Evolutionary conservation across 1,284 basidiomycete genomes (phyloP), one percentile per base, ranked within the genome.

Genomic region (Austroboletus niveus): DNA sequence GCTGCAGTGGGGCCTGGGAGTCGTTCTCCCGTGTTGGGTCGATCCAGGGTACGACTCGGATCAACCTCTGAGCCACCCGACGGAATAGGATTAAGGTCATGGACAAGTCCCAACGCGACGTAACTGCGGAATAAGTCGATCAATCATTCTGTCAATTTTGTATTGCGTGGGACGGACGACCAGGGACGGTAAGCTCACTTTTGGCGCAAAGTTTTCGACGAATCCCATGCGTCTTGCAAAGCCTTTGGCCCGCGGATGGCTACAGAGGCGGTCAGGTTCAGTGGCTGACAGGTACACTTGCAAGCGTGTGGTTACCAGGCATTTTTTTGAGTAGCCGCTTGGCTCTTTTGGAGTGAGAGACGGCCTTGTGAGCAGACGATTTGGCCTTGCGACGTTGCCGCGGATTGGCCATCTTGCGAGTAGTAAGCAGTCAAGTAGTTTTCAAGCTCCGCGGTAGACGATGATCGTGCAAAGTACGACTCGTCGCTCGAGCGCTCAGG

Each of bases 191-290:
- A 30, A 30, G 76, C 87, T 65, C 66, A 96, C 94, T 98, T 98
- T 80, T 98, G 95, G 59, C 84, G 81, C 27, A 96, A 87, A 8
- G 95, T 99, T 75, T 92, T 93, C 55, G 76, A 79, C 60, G 82
- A 84, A 70, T 97, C 91, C 94, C 95, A 98, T 47, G 84, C 82
- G 44, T 91, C 85, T 65, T 91, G 89, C 51, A 98, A 75, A 15
- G 82, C 75, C 66, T 89, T 87, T 2, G 94, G 91, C 1, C 91
- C 94, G 53, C 85, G 82, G 54, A 98, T 86, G 12, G 87, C 89
- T 92, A 60, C 42, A 49, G 48, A 42, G 29, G 29, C 8, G 20
- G 30, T 49, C 9, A n/a, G 42, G 7, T 40, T 56, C 42, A 62
- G 52, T 34, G 42, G 53, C 49, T 48, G 20, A 31, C 31, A 32